Percentiles rank a stretch among this genome's conserved stretches.
phyloP scores from a whole-genome alignment of 257 asterid genomes.

The Oldenlandia corymbosa region DNA sequence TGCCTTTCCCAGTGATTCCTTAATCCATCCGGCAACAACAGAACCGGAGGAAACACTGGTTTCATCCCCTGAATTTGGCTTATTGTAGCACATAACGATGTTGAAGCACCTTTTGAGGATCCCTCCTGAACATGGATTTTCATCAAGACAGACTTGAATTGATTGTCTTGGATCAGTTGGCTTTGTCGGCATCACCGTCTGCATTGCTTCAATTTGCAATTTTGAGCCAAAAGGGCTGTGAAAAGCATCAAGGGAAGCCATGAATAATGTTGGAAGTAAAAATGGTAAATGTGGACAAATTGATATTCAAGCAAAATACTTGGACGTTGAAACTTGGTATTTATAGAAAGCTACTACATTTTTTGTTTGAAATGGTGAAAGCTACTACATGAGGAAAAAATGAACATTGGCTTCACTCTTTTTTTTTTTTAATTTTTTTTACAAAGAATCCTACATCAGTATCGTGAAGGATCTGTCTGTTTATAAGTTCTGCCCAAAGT shows the following conservation, averaged over 20 bases:
- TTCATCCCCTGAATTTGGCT: constrained; percentile 21
- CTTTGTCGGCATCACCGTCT: constrained; percentile 44
- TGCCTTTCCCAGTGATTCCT: constrained; percentile 52
- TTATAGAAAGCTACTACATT: no score
- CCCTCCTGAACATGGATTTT: constrained; percentile 7
- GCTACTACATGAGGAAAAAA: no score
- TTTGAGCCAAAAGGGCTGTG: constrained; percentile 15
- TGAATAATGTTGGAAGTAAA: background rate
- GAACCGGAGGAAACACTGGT: constrained; percentile 32
- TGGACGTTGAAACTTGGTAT: background rate
- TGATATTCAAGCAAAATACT: background rate
- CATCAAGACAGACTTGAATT: constrained; percentile 14
- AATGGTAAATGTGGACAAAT: background rate
- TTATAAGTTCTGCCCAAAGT: no score
- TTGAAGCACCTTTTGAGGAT: constrained; percentile 33
- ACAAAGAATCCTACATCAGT: no score
- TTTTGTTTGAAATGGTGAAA: no score
- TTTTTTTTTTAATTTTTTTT: no score
- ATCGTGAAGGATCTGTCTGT: no score
- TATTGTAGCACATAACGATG: constrained; percentile 41
- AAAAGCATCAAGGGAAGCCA: constrained; percentile 15
- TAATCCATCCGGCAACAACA: constrained; percentile 48
- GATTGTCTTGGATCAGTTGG: constrained; percentile 48
- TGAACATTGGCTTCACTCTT: no score
- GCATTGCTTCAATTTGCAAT: constrained; percentile 40